Evolutionary conservation across 495 filamentous ascomycete genomes (phyloP).

Genomic region (Penicillium coprophilum): DNA sequence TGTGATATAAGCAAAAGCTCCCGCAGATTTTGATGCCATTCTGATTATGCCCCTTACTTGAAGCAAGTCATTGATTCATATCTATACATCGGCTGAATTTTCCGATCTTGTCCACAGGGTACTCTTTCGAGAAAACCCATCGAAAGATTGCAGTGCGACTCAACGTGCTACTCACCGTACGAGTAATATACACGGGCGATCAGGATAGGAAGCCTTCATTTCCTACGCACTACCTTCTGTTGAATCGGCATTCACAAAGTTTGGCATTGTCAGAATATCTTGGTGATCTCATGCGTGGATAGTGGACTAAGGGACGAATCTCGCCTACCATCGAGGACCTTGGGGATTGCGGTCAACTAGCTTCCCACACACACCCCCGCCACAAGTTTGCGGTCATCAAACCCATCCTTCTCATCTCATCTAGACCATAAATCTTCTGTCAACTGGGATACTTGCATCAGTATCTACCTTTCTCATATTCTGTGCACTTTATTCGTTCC

Average conservation of each 20-base stretch:
- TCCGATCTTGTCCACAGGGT: constrained; percentile 12
- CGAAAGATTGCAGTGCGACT: background rate
- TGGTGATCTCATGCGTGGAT: constrained; percentile 12
- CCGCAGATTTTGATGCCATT: constrained; percentile 26
- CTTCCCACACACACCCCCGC: constrained; percentile 14
- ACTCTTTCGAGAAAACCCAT: constrained; percentile 12
- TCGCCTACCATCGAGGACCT: constrained; percentile 28
- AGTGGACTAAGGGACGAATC: constrained; percentile 16
- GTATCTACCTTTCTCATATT: background rate
- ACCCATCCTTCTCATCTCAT: background rate
- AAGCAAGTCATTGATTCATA: background rate
- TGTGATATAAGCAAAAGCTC: constrained; percentile 10
- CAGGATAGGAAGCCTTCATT: constrained; percentile 5
- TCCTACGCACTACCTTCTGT: constrained; percentile 2
- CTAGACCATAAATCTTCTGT: constrained; percentile 2
- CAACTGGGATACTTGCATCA: background rate
- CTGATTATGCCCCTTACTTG: background rate
- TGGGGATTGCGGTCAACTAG: constrained; percentile 25
- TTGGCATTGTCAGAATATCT: constrained; percentile 21
- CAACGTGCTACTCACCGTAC: constrained; percentile 10
- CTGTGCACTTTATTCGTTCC: background rate
- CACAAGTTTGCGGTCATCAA: background rate
- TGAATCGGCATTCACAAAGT: constrained; percentile 12
- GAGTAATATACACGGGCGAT: constrained; percentile 10
- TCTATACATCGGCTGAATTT: constrained; percentile 4